A percentile compares a stretch with the other conserved stretches of the same genome.
Conservation (phyloP, 345 rosid species). For the Carallia pectinifolia region DNA sequence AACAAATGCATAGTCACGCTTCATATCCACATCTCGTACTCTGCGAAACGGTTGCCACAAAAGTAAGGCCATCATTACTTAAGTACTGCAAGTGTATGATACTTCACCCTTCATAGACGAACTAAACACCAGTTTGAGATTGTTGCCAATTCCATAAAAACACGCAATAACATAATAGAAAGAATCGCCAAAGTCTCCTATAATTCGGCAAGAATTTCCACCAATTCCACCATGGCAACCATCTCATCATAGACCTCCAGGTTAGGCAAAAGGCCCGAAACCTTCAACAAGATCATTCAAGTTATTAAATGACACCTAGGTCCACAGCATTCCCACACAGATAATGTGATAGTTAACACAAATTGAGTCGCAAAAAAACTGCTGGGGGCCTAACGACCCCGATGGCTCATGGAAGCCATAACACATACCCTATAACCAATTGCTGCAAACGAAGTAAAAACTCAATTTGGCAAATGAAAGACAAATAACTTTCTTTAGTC, state of each 20-base stretch:
- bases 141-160: constrained; percentile 78
- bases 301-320: constrained; percentile 51
- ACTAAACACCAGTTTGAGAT: constrained; percentile 87
- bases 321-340: constrained; percentile 43
- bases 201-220: constrained; percentile 47
- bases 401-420: constrained; percentile 8
- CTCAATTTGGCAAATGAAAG: not conserved
- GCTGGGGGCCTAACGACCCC: constrained; percentile 11
- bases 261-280: constrained; percentile 82
- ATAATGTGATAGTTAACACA: constrained; percentile 28
- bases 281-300: constrained; percentile 98
- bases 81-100: constrained; percentile 71
- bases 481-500: not conserved
- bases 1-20: constrained; percentile 98
- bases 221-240: constrained; percentile 73
- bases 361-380: constrained; percentile 33
- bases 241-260: constrained; percentile 95
- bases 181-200: constrained; percentile 68
- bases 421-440: constrained; percentile 4
- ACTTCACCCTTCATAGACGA: constrained; percentile 86
- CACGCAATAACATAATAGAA: constrained; percentile 70
- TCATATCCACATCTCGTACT: constrained; percentile 99
- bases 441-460: not conserved
- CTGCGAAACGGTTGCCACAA: constrained; percentile 98
- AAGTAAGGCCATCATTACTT: constrained; percentile 98